Evolutionary conservation across 2,329 filamentous ascomycete genomes (phyloP), one percentile per base, ranked within the genome.

Genomic region (Zarea fungicola): DNA sequence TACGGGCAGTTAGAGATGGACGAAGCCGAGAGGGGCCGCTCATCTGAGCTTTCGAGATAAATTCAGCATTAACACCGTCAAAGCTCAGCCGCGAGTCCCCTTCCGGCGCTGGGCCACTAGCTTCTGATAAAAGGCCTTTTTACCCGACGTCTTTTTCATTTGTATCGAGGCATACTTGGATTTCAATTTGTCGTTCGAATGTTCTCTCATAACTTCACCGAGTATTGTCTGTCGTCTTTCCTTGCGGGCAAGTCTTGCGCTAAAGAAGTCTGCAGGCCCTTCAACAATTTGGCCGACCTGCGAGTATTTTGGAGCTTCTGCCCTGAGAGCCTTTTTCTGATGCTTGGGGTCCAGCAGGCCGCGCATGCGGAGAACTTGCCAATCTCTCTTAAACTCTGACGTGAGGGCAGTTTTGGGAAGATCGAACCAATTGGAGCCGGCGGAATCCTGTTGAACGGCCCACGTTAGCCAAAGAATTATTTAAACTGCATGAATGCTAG

Each of bases 351-450:
- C 92, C 19, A 97, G 76, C 18, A 96, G 84, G 49, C 84, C 85
- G 65, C 93, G 83, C 85, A 96, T 92, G 56, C 89, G 84, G 51
- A 99, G 74, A 10, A 97, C 74, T 67, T 96, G 90, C 43, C 96
- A 75, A 63, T 99, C 92, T 57, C 89, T 80, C 68, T 91, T 95
- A 53, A 96, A 75, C 61, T 95, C 84, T 8, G 89, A 81, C 1
- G 90, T 96, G 43, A 96, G 69, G 43, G 88, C 76, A 22, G 92
- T 96, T 60, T 84, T 84, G 6, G 91, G 91, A 47, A 99, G 75
- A 59, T 95, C 80, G 71, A 86, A 97, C 92, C 92, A 97, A 50
- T 87, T 75, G 14, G 83, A 69, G 37, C 92, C 93, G 43, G 91
- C 87, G 53, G 84, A 87, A 50, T 74, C 61, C 66, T 69, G 41